Conservation (phyloP, 1,284 basidiomycete species). For the Volvariella volvacea region DNA sequence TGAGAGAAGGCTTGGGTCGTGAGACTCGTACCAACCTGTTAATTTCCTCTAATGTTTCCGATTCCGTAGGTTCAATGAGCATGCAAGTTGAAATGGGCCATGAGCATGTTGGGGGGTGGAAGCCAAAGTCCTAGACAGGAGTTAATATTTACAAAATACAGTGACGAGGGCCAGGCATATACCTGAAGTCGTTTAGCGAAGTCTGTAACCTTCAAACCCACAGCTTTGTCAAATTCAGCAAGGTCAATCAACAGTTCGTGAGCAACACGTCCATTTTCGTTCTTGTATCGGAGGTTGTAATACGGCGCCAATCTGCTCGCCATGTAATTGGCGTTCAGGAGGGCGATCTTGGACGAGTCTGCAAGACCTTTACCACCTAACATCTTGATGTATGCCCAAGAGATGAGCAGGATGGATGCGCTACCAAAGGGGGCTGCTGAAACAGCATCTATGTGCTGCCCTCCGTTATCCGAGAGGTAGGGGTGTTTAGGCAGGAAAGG, state of each 20-base stretch:
- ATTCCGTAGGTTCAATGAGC: constrained; percentile 94
- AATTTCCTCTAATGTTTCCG: constrained; percentile 85
- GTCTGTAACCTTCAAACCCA: constrained; percentile 89
- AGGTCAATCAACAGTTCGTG: constrained; percentile 96
- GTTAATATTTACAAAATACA: background rate
- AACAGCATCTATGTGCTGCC: constrained; percentile 76
- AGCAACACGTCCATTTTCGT: constrained; percentile 85
- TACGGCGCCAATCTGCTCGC: constrained; percentile 80
- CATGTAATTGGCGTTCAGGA: constrained; percentile 97
- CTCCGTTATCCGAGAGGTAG: constrained; percentile 59
- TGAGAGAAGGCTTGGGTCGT: constrained; percentile 1
- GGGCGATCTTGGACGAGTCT: constrained; percentile 79
- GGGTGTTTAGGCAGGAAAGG: constrained; percentile 96
- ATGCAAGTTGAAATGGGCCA: constrained; percentile 95
- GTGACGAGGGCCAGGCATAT: constrained; percentile 12
- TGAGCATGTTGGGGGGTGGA: constrained; percentile 88
- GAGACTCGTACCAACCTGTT: constrained; percentile 53
- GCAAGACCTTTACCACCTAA: constrained; percentile 87
- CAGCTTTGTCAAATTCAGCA: constrained; percentile 86
- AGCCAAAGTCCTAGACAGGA: constrained; percentile 65
- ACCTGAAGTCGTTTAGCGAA: constrained; percentile 94
- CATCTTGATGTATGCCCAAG: constrained; percentile 99
- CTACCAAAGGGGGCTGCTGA: constrained; percentile 92
- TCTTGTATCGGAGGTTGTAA: constrained; percentile 89
- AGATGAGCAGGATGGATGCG: constrained; percentile 93